Percentiles rank a stretch among this genome's conserved stretches.
Conservation (phyloP, 2,329 filamentous ascomycete genomes). For the Cercospora sp. region DNA sequence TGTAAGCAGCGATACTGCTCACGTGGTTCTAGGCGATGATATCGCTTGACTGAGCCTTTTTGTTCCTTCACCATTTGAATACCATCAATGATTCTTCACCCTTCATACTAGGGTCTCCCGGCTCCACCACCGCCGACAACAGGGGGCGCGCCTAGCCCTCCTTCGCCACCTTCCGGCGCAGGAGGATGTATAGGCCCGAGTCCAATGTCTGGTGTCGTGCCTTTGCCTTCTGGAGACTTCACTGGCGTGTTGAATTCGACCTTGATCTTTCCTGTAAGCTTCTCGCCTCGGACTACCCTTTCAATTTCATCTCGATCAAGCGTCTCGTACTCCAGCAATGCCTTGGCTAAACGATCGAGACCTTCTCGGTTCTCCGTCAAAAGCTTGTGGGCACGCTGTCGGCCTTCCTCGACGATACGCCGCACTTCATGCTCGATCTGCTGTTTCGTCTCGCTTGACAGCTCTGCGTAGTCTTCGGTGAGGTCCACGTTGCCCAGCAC, state of each 20-base stretch:
- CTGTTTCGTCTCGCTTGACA: slow-evolving; percentile 84
- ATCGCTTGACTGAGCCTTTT: neutral
- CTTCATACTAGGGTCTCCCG: slow-evolving; percentile 11
- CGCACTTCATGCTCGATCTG: slow-evolving; percentile 88
- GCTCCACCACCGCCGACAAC: slow-evolving; percentile 7
- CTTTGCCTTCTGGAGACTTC: slow-evolving; percentile 61
- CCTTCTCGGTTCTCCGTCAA: slow-evolving; percentile 76
- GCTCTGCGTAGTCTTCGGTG: slow-evolving; percentile 71
- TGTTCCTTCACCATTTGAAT: neutral
- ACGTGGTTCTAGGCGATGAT: slow-evolving; percentile 3
- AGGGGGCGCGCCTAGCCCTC: slow-evolving; percentile 11
- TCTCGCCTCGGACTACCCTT: slow-evolving; percentile 84
- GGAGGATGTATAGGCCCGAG: slow-evolving; percentile 14
- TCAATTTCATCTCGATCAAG: slow-evolving; percentile 85
- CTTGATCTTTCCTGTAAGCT: slow-evolving; percentile 68
- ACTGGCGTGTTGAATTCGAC: slow-evolving; percentile 60
- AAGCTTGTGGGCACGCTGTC: slow-evolving; percentile 69
- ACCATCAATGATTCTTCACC: neutral
- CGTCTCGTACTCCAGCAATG: slow-evolving; percentile 92
- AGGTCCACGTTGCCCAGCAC: slow-evolving; percentile 89
- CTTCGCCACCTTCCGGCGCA: neutral
- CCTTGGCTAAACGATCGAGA: slow-evolving; percentile 83
- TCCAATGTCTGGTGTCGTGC: slow-evolving; percentile 8
- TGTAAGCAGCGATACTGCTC: slow-evolving; percentile 9
- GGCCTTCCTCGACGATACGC: slow-evolving; percentile 77